These are phyloP conservation scores for Astrephomene gubernaculifera DNA, from an alignment of 139 green algal genomes.

Conservation along the genomic window DNA sequence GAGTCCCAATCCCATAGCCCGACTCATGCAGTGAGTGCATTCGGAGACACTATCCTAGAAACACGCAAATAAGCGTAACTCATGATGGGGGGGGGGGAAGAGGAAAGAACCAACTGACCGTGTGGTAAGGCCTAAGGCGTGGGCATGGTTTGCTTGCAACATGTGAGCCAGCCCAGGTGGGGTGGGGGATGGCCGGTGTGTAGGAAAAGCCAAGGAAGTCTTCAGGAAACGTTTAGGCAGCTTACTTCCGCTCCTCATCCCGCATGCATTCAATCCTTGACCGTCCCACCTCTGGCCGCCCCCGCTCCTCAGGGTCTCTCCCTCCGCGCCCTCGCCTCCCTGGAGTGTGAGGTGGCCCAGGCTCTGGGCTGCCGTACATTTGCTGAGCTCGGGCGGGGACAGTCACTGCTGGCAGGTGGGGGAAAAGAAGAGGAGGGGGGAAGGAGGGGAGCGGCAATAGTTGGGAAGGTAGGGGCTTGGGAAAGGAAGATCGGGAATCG, in stretches of 20 bases:
- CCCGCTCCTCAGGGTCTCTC: neutral
- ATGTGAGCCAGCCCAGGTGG: neutral
- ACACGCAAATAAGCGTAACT: too few relatives aligned
- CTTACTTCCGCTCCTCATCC: neutral
- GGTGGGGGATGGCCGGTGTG: neutral
- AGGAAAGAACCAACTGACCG: too few relatives aligned
- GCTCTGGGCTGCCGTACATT: neutral
- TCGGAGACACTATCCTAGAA: too few relatives aligned
- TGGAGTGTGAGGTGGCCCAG: neutral
- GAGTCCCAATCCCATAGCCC: too few relatives aligned
- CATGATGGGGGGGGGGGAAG: too few relatives aligned
- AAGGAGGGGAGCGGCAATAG: neutral
- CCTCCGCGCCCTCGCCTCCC: neutral
- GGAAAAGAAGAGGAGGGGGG: neutral
- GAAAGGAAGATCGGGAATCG: neutral
- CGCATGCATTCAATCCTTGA: too few relatives aligned
- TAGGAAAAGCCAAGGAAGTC: neutral
- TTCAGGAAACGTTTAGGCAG: neutral
- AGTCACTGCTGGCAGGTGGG: conserved; percentile 26
- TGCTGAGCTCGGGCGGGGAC: conserved; percentile 11
- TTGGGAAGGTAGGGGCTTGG: neutral
- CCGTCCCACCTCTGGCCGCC: neutral
- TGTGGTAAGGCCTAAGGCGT: too few relatives aligned
- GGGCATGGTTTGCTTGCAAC: too few relatives aligned
- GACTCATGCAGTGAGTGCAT: too few relatives aligned